Conservation (phyloP, 306 rosid species). For the Urtica urens region DNA sequence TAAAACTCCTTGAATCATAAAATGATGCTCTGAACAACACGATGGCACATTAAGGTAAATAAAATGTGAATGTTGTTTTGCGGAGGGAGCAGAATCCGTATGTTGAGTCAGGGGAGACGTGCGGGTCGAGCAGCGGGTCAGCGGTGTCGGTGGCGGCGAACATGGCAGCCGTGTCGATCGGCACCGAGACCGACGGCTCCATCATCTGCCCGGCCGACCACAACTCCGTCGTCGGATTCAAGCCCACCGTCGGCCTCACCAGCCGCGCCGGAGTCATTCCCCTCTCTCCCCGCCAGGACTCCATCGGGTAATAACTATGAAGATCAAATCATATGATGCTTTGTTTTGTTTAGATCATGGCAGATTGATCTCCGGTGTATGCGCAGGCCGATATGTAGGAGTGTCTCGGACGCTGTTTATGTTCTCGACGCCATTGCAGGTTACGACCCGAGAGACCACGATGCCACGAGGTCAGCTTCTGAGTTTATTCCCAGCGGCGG, state of each 20-base stretch:
- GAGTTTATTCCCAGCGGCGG: constrained; percentile 47
- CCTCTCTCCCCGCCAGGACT: constrained; percentile 45
- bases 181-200: constrained; percentile 55
- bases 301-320: constrained; percentile 58
- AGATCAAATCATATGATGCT: neutral
- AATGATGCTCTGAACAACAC: neutral
- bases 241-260: constrained; percentile 65
- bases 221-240: constrained; percentile 59
- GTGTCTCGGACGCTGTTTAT: constrained; percentile 61
- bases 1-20: too few species aligned
- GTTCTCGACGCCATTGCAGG: constrained; percentile 67
- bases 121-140: constrained; percentile 59
- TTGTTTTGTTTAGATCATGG: neutral
- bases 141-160: constrained; percentile 59
- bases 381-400: constrained; percentile 59
- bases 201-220: constrained; percentile 47
- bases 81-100: constrained; percentile 85
- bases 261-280: constrained; percentile 59
- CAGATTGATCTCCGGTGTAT: neutral
- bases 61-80: too few species aligned
- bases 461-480: constrained; percentile 36
- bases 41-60: neutral
- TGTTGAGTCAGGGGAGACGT: constrained; percentile 25
- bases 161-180: constrained; percentile 50
- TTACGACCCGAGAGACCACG: constrained; percentile 39